Evolutionary conservation across 768 basidiomycete genomes (phyloP), one percentile per base, ranked within the genome.

Genomic region (Suillus subalutaceus): DNA sequence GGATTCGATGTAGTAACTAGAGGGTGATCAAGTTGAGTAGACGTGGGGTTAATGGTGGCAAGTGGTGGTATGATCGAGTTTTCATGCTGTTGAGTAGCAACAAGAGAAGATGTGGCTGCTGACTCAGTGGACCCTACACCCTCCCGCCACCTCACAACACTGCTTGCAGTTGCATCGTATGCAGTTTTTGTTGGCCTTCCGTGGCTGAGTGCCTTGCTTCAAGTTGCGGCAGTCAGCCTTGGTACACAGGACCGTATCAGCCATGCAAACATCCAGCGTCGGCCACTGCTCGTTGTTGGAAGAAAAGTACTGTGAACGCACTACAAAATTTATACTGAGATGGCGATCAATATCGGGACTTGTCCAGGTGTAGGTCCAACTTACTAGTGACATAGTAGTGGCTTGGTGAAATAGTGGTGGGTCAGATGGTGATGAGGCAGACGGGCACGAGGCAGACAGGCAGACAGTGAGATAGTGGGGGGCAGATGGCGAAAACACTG

Each of bases 341-440:
- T n/a, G n/a, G n/a, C n/a, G n/a, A n/a, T n/a, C n/a, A n/a, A n/a
- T n/a, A n/a, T n/a, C n/a, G n/a, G n/a, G n/a, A n/a, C n/a, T n/a
- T n/a, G n/a, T n/a, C n/a, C n/a, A n/a, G n/a, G n/a, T n/a, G 4
- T 32, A 2, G 30, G 2, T 2, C 30, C 2, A 2, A 32, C 4
- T n/a, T n/a, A n/a, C n/a, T n/a, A n/a, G n/a, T n/a, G n/a, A n/a
- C n/a, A n/a, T n/a, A n/a, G n/a, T n/a, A n/a, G n/a, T n/a, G n/a
- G n/a, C n/a, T n/a, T n/a, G 4, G 41, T 43, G 6, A 7, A 16
- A 44, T 44, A 44, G 43, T 4, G 16, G 41, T 6, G 6, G 41
- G 40, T 15, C 40, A 41, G 40, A 41, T 15, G 15, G 40, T 15
- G 40, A 41, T 1, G 40, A 15, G 13, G 15, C 15, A 15, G 13